Evolutionary conservation across 768 basidiomycete genomes (phyloP), one percentile per base, ranked within the genome.

Genomic region (Suillus paluster): DNA sequence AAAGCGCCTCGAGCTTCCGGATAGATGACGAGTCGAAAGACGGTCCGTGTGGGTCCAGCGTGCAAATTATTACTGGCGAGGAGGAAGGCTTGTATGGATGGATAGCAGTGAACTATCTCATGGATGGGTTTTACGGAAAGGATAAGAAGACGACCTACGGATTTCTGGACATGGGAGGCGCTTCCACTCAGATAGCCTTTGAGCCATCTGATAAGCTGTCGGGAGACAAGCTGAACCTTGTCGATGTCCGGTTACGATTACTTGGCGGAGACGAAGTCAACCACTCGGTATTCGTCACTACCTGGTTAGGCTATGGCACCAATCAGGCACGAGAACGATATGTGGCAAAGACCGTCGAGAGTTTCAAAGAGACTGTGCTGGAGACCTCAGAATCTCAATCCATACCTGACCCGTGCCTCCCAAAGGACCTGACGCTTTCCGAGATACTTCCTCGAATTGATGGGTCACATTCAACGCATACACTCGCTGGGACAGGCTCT

Each of bases 81-180:
- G 97, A 99, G 76, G 97, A 99, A 71, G 97, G 97, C 0, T 79
- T 99, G 46, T 99, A 95, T 75, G 97, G 97, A 0, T 99, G 97
- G 97, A 95, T 99, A 60, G 95, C 96, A 0, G 95, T 99, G 68
- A 99, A 99, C 76, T 99, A 99, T 74, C 88, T 99, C 54, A 96
- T 98, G 94, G 92, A 99, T 70, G 97, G 96, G 2, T 99, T 99
- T 70, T 81, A 80, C 1, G 82, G 82, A 11, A 61, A 52, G 53
- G 72, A 83, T 57, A 82, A 86, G 72, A 84, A 82, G 54, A 93
- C 94, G 21, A 98, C 97, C 5, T 99, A 94, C 70, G 97, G 97
- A 6, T 99, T 99, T 75, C 81, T 99, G 66, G 97, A 99, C 73
- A 99, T 99, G 97, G 97, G 97, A 57, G 97, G 97, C 27, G 97